Percentiles rank a stretch among this genome's conserved stretches.
phyloP scores from a whole-genome alignment of 768 basidiomycete genomes.

The Agaricus sinodeliciosus region DNA sequence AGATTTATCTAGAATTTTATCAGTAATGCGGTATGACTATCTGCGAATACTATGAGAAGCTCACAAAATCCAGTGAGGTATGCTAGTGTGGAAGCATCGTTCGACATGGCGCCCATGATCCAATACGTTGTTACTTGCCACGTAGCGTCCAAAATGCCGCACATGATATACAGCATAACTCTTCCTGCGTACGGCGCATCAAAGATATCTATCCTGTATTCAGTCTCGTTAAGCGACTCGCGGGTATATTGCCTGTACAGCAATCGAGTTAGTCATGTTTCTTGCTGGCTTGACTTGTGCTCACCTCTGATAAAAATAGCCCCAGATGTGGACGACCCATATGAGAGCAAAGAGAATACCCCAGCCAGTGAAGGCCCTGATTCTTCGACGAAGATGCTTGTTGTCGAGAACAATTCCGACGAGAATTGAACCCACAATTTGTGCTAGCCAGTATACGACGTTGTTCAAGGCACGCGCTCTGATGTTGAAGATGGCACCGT shows the following conservation, averaged over 20 bases:
- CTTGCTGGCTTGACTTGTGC: slow-evolving; percentile 14
- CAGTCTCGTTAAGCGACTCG: slow-evolving; percentile 29
- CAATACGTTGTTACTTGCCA: slow-evolving; percentile 84
- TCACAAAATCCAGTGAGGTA: slow-evolving; percentile 78
- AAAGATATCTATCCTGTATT: slow-evolving; percentile 51
- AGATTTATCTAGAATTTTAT: slow-evolving; percentile 48
- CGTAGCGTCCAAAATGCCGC: slow-evolving; percentile 72
- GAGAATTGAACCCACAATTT: slow-evolving; percentile 67
- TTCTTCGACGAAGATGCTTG: slow-evolving; percentile 46
- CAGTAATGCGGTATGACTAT: not conserved
- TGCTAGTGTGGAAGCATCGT: slow-evolving; percentile 73
- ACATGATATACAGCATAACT: slow-evolving; percentile 62
- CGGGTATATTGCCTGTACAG: slow-evolving; percentile 52
- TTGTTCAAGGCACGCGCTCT: slow-evolving; percentile 73
- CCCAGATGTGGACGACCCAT: slow-evolving; percentile 70
- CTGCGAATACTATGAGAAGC: slow-evolving; percentile 18
- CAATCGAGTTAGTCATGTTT: not conserved
- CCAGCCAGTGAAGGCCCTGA: slow-evolving; percentile 72
- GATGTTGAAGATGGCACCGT: slow-evolving; percentile 75
- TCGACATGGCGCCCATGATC: slow-evolving; percentile 84
- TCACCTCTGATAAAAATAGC: slow-evolving; percentile 68
- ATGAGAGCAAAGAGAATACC: slow-evolving; percentile 52
- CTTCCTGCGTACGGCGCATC: slow-evolving; percentile 48
- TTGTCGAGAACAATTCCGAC: slow-evolving; percentile 69
- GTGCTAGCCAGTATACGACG: slow-evolving; percentile 73